Evolutionary conservation across 352 stramenopile genomes (phyloP), one percentile per base, ranked within the genome.

Genomic region (Globisporangium nunn): DNA sequence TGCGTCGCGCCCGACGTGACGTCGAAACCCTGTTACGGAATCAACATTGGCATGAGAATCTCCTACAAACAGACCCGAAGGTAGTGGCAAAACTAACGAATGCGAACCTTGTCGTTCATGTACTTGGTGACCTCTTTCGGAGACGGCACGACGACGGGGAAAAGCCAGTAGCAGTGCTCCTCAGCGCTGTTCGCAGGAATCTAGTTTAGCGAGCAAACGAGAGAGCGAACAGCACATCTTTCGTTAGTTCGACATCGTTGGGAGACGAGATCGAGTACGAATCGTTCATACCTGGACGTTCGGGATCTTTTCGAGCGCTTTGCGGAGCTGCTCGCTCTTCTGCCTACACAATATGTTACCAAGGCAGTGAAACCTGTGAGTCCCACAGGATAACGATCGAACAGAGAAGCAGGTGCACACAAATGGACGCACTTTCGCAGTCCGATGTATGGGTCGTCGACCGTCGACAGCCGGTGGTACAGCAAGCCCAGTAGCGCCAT

Each of bases 121-220:
- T 75, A 78, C 41, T 61, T 66, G 43, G 78, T 70, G 39, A 92
- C 73, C 28, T 64, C 54, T 40, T 67, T 56, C 11, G 84, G 84
- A 2, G 72, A 73, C 10, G 78, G 66, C 43, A 89, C 76, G 43
- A 85, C 71, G 48, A 94, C 75, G 3, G 84, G 84, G 44, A 91
- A 92, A 14, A 94, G 58, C 84, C 84, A 94, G 56, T 87, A 94
- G 58, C 80, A 88, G 68, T 94, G 84, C 30, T 81, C 78, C 4
- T 71, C 55, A 23, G 84, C 80, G 31, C 68, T 33, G 8, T 68
- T 56, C 3, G 81, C 84, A 41, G 84, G 84, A 37, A 93, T 77
- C 75, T 88, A 58, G 45, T 56, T 8, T 46, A 39, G 17, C 15
- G 50, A 28, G 7, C 4, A 5, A 28, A 10, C 2, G 41, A 43